phyloP scores from a whole-genome alignment of 2,329 filamentous ascomycete species.

The Diaporthe sp. region DNA sequence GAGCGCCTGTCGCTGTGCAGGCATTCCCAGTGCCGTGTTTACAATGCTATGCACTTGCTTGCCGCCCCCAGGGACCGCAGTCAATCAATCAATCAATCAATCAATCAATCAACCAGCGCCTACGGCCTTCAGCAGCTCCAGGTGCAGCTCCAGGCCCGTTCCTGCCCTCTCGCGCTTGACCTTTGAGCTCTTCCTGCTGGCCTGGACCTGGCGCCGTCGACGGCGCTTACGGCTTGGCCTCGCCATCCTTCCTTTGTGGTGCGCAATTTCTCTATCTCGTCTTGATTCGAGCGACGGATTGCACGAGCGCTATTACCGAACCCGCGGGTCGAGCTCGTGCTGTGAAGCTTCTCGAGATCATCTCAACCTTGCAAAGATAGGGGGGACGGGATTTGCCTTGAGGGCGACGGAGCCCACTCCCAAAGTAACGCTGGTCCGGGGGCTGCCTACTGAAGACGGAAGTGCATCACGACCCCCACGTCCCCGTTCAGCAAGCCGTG shows the following conservation, averaged over 20 bases:
- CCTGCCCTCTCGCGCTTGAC: not conserved
- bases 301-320: slow-evolving; percentile 30
- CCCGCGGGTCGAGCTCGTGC: slow-evolving; percentile 25
- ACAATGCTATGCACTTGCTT: not conserved
- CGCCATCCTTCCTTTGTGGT: not conserved
- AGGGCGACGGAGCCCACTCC: slow-evolving; percentile 30
- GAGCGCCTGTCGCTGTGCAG: not conserved
- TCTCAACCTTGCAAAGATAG: slow-evolving; percentile 32
- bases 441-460: slow-evolving; percentile 20
- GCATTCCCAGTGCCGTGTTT: slow-evolving; percentile 21
- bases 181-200: not conserved
- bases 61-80: not conserved
- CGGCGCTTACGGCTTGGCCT: slow-evolving; percentile 16
- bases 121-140: not conserved
- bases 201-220: not conserved
- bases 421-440: slow-evolving; percentile 30
- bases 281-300: slow-evolving; percentile 12
- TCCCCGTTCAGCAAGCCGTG: not conserved
- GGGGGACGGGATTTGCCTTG: slow-evolving; percentile 35
- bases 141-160: not conserved
- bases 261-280: not conserved
- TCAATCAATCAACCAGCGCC: not conserved
- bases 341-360: slow-evolving; percentile 24
- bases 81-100: not conserved
- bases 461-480: slow-evolving; percentile 38